phyloP scores from a whole-genome alignment of 1,284 basidiomycete genomes.

The Wolfiporia cocos region DNA sequence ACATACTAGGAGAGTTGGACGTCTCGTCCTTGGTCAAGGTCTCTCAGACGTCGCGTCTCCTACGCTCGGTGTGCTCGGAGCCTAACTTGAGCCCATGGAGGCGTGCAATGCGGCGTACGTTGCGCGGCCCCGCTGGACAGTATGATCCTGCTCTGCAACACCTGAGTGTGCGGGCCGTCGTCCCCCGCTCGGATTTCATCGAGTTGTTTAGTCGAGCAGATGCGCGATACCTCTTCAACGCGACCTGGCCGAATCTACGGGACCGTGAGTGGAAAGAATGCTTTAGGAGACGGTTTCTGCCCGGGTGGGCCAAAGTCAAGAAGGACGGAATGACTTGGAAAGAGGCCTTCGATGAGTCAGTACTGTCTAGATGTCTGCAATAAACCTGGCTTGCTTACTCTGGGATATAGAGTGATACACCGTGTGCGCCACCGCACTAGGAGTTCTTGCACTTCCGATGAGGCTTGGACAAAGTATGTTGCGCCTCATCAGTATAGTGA shows the following conservation, averaged over 20 bases:
- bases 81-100: constrained; percentile 68
- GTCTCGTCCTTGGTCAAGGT: constrained; percentile 49
- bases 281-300: constrained; percentile 62
- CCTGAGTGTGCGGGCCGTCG: constrained; percentile 50
- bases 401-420: constrained; percentile 49
- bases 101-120: constrained; percentile 52
- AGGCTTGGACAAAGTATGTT: constrained; percentile 73
- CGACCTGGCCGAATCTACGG: constrained; percentile 59
- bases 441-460: constrained; percentile 67
- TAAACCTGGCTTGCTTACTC: constrained; percentile 2
- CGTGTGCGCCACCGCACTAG: constrained; percentile 60
- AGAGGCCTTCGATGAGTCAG: constrained; percentile 54
- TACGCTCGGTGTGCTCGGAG: constrained; percentile 53
- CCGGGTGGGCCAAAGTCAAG: constrained; percentile 66
- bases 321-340: constrained; percentile 51
- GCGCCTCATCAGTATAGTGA: not conserved
- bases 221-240: constrained; percentile 55
- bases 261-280: constrained; percentile 65
- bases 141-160: constrained; percentile 50
- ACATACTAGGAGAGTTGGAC: constrained; percentile 62
- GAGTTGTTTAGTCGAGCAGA: constrained; percentile 58
- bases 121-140: constrained; percentile 29
- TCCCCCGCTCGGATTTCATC: constrained; percentile 71
- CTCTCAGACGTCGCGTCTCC: constrained; percentile 52
- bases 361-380: constrained; percentile 7